These are phyloP conservation scores for Candida ulmi DNA, from an alignment of 805 yeast genomes.

Conservation along the genomic window DNA sequence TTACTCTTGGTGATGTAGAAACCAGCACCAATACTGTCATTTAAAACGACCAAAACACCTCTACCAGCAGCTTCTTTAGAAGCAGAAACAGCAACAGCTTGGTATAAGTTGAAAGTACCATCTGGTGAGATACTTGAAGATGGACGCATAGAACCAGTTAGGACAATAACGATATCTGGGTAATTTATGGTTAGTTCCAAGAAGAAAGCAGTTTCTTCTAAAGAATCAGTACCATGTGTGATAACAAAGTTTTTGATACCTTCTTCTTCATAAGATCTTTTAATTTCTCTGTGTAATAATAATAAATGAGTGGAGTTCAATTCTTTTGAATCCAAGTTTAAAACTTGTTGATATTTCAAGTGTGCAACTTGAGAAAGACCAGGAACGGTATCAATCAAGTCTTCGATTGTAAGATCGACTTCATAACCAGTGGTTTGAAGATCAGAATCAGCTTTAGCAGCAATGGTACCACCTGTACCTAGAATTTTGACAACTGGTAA, in stretches of 20 bases:
- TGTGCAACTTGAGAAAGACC: conserved; percentile 61
- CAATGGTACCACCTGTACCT: conserved; percentile 61
- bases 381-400: conserved; percentile 48
- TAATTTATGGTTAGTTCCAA: conserved; percentile 41
- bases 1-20: conserved; percentile 66
- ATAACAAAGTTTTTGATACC: conserved; percentile 56
- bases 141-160: conserved; percentile 68
- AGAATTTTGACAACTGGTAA: conserved; percentile 38
- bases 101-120: conserved; percentile 69
- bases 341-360: conserved; percentile 52
- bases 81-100: conserved; percentile 62
- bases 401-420: conserved; percentile 50
- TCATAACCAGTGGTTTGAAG: conserved; percentile 50
- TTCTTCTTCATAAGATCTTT: conserved; percentile 34
- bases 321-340: conserved; percentile 60
- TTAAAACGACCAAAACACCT: conserved; percentile 58
- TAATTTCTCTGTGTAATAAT: conserved; percentile 40
- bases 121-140: conserved; percentile 65
- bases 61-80: conserved; percentile 44
- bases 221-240: conserved; percentile 68
- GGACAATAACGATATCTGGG: conserved; percentile 52
- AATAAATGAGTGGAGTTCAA: conserved; percentile 42
- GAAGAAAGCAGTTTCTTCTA: conserved; percentile 65
- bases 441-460: conserved; percentile 43
- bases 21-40: conserved; percentile 66